These are phyloP conservation scores for Senna tora DNA, from an alignment of 306 rosid genomes.

Conservation along the genomic window DNA sequence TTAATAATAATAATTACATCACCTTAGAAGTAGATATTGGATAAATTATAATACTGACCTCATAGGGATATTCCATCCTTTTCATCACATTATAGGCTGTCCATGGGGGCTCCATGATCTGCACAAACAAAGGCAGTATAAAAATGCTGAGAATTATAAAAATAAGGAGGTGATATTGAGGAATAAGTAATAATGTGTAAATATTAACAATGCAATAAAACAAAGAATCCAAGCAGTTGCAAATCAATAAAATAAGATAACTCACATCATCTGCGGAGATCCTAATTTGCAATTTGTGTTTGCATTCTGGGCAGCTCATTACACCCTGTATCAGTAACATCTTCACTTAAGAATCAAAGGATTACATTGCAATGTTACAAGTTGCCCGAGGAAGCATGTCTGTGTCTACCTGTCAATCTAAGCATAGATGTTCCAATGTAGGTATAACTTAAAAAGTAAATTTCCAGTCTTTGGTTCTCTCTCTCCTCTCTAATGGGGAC, in stretches of 20 bases:
- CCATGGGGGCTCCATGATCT: conserved; percentile 99
- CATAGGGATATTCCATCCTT: conserved; percentile 93
- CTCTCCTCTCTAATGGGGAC: not conserved
- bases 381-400: conserved; percentile 20
- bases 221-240: conserved; percentile 11
- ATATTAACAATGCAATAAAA: conserved; percentile 24
- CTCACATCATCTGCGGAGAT: conserved; percentile 96
- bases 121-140: conserved; percentile 40
- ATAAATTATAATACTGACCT: conserved; percentile 55
- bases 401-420: conserved; percentile 23
- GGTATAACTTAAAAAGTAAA: not conserved
- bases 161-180: conserved; percentile 27
- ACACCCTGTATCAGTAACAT: conserved; percentile 74
- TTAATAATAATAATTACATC: conserved; percentile 23
- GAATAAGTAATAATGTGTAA: conserved; percentile 4
- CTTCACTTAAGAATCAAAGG: conserved; percentile 32
- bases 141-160: conserved; percentile 26
- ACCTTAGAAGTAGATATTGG: conserved; percentile 14
- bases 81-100: conserved; percentile 76
- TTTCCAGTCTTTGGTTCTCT: not conserved
- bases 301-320: conserved; percentile 94
- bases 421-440: not conserved
- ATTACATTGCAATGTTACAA: conserved; percentile 36
- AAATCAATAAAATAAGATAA: conserved; percentile 31
- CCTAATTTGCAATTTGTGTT: conserved; percentile 74